phyloP scores from a whole-genome alignment of 208 protist species.

The Herpetomonas samuelpessoai region DNA sequence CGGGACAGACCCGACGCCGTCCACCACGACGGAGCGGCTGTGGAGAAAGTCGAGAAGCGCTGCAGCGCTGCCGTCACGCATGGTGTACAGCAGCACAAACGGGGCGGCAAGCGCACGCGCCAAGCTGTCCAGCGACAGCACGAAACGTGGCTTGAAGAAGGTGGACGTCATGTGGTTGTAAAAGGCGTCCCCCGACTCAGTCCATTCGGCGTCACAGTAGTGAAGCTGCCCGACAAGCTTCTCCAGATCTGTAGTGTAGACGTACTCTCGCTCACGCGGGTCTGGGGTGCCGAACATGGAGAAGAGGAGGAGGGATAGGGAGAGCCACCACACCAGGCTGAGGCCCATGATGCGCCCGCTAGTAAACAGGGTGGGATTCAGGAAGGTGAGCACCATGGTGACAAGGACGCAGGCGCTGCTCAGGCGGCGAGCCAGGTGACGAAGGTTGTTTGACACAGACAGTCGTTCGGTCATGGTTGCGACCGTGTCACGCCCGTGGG shows the following conservation, averaged over 20 bases:
- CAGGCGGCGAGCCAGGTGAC: slow-evolving; percentile 48
- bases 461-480: slow-evolving; percentile 48
- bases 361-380: slow-evolving; percentile 75
- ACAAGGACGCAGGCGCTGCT: slow-evolving; percentile 55
- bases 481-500: slow-evolving; percentile 37
- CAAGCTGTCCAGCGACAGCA: slow-evolving; percentile 38
- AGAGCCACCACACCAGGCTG: slow-evolving; percentile 77
- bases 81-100: slow-evolving; percentile 44
- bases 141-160: slow-evolving; percentile 55
- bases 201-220: slow-evolving; percentile 54
- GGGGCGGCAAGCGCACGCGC: slow-evolving; percentile 44
- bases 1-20: slow-evolving; percentile 75
- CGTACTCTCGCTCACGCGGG: slow-evolving; percentile 68
- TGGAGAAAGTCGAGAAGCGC: slow-evolving; percentile 40
- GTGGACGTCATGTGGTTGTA: slow-evolving; percentile 40
- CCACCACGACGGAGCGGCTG: slow-evolving; percentile 46
- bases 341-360: slow-evolving; percentile 46
- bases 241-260: slow-evolving; percentile 48
- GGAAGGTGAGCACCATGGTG: slow-evolving; percentile 44
- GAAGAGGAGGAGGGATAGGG: slow-evolving; percentile 51
- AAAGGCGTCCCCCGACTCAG: slow-evolving; percentile 56
- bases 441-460: slow-evolving; percentile 39
- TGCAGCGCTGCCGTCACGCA: slow-evolving; percentile 58
- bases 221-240: slow-evolving; percentile 45
- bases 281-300: slow-evolving; percentile 36